These are phyloP conservation scores for Theileria sp. DNA, from an alignment of 169 alveolate genomes.

Conservation along the genomic window DNA sequence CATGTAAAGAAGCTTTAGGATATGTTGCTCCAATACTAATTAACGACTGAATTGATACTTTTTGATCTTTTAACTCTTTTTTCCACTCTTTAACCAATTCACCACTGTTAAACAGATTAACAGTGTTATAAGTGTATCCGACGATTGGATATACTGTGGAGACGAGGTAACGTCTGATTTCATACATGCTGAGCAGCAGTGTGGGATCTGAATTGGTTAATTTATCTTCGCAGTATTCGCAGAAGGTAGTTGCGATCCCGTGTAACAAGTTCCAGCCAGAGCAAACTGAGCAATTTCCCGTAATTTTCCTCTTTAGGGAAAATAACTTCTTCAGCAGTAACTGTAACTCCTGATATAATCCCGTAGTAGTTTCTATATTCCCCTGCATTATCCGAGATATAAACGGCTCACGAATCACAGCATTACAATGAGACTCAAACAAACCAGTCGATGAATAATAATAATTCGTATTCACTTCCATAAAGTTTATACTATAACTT, in stretches of 20 bases:
- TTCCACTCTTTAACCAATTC: background rate
- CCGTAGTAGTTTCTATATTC: background rate
- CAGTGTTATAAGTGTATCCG: slow-evolving; percentile 40
- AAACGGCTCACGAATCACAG: background rate
- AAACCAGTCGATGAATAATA: background rate
- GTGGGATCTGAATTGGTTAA: slow-evolving; percentile 26
- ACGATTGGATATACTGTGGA: slow-evolving; percentile 44
- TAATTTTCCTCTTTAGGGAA: slow-evolving; percentile 41
- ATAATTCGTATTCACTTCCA: slow-evolving; percentile 9
- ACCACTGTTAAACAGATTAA: background rate
- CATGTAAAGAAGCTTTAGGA: slow-evolving; percentile 59
- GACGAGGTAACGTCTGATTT: slow-evolving; percentile 30
- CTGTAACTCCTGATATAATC: slow-evolving; percentile 23
- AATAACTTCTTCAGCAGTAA: slow-evolving; percentile 23
- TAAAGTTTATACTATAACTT: background rate
- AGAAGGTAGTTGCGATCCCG: slow-evolving; percentile 33
- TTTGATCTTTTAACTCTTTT: background rate
- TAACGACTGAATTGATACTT: slow-evolving; percentile 52
- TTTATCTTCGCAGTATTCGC: slow-evolving; percentile 58
- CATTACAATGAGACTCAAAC: background rate
- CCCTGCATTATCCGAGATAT: background rate
- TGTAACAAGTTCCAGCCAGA: slow-evolving; percentile 64
- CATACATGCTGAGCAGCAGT: slow-evolving; percentile 28
- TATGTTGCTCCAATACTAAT: slow-evolving; percentile 37
- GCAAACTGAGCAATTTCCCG: slow-evolving; percentile 31